Conservation (phyloP, 108 stramenopile species). For the Cyclotella sp. region DNA sequence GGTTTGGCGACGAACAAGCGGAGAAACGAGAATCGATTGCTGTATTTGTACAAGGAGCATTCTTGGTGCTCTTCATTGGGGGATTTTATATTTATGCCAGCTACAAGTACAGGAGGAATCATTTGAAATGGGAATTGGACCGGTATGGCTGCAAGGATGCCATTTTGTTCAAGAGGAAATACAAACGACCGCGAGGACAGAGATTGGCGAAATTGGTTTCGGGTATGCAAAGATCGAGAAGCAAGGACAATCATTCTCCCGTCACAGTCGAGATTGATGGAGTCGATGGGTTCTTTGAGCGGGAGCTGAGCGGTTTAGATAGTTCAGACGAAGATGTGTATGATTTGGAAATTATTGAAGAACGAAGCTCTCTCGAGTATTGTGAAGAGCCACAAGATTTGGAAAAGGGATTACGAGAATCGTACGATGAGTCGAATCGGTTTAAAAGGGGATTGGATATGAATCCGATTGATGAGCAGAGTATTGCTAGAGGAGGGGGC, state of each 20-base stretch:
- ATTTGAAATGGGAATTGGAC: conserved; percentile 33
- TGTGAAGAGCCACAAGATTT: conserved; percentile 34
- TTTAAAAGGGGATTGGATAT: conserved; percentile 34
- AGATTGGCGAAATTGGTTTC: conserved; percentile 5
- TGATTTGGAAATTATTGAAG: conserved; percentile 8
- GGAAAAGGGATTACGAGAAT: conserved; percentile 37
- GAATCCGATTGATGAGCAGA: conserved; percentile 33
- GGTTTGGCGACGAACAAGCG: neutral
- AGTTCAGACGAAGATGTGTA: conserved; percentile 25
- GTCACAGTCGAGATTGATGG: conserved; percentile 23
- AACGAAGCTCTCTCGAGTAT: conserved; percentile 14
- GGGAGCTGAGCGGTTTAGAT: conserved; percentile 23
- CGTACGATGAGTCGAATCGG: conserved; percentile 33
- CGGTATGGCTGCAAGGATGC: conserved; percentile 23
- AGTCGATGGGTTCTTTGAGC: conserved; percentile 39
- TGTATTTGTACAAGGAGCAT: conserved; percentile 24
- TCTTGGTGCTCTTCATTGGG: conserved; percentile 31
- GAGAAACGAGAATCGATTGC: conserved; percentile 37
- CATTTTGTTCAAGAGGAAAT: conserved; percentile 28
- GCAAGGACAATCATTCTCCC: conserved; percentile 9
- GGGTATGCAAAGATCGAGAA: neutral
- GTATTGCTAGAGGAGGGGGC: neutral
- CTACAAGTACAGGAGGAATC: conserved; percentile 25
- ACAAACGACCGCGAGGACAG: neutral
- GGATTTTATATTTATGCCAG: conserved; percentile 41